phyloP scores from a whole-genome alignment of 2,329 filamentous ascomycete species.

The Blumeria graminis region DNA sequence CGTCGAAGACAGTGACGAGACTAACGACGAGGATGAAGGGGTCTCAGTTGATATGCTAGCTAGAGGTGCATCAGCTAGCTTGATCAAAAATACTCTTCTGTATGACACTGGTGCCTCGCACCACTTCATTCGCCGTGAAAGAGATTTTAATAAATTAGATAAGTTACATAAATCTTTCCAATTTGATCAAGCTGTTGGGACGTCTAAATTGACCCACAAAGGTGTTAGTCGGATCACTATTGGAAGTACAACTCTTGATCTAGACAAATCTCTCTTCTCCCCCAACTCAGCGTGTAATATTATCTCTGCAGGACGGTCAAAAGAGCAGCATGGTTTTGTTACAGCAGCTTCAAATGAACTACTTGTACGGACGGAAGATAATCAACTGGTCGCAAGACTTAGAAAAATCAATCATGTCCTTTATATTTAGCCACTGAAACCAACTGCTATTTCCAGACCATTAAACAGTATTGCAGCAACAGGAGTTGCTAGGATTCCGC shows the following conservation, averaged over 20 bases:
- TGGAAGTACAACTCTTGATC: not conserved
- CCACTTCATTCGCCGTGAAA: conserved; percentile 1
- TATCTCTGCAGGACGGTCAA: not conserved
- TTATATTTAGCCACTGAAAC: not conserved
- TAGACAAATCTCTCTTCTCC: not conserved
- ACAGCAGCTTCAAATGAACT: not conserved
- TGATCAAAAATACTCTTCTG: not conserved
- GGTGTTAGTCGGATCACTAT: not conserved
- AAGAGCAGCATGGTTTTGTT: not conserved
- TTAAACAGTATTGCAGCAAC: not conserved
- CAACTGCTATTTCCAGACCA: not conserved
- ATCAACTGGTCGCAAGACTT: not conserved
- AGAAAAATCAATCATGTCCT: not conserved
- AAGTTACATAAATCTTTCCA: not conserved
- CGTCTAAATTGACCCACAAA: not conserved
- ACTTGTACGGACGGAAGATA: not conserved
- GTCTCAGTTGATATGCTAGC: not conserved
- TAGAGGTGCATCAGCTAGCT: not conserved
- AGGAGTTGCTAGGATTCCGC: not conserved
- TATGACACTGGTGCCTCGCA: not conserved
- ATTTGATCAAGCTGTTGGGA: not conserved
- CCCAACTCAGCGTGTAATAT: not conserved
- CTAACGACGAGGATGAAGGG: not conserved
- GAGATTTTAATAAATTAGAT: not conserved
- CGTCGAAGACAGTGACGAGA: not conserved